Percentiles rank a stretch among this genome's conserved stretches.
Evolutionary conservation across 176 grass and related monocot genomes (phyloP).

Genomic region (Poa annua): DNA sequence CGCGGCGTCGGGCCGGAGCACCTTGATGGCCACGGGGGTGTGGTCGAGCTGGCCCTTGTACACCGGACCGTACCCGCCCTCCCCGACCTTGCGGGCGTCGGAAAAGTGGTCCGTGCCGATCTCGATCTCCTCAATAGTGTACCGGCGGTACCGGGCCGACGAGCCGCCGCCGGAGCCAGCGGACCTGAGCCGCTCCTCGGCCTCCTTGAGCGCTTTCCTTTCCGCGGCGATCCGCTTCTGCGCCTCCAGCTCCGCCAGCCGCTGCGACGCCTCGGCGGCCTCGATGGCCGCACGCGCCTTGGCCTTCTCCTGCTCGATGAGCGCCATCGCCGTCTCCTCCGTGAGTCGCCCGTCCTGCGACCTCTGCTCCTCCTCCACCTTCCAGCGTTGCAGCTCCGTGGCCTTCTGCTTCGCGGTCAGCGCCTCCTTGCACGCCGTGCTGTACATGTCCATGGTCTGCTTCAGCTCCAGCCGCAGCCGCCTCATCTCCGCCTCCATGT

Average conservation of each 20-base stretch:
- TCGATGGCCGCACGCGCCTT: slow-evolving; percentile 70
- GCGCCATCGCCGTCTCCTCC: slow-evolving; percentile 69
- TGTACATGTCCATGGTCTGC: slow-evolving; percentile 99
- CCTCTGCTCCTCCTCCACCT: slow-evolving; percentile 67
- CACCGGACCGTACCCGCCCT: slow-evolving; percentile 93
- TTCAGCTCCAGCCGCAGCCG: slow-evolving; percentile 81
- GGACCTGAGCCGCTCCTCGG: slow-evolving; percentile 61
- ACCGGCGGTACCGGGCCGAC: slow-evolving; percentile 58
- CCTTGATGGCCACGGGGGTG: slow-evolving; percentile 88
- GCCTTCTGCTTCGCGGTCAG: slow-evolving; percentile 75
- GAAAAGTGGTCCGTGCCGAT: slow-evolving; percentile 71
- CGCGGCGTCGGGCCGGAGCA: slow-evolving; percentile 81
- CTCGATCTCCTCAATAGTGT: slow-evolving; percentile 89
- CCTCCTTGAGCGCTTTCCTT: slow-evolving; percentile 63
- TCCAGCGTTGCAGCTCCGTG: slow-evolving; percentile 76
- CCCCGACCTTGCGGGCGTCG: slow-evolving; percentile 70
- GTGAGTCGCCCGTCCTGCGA: slow-evolving; percentile 51
- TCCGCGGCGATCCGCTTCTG: slow-evolving; percentile 72
- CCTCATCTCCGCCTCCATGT: slow-evolving; percentile 94
- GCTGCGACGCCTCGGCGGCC: slow-evolving; percentile 58
- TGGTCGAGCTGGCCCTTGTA: slow-evolving; percentile 87
- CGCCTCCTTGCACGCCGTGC: slow-evolving; percentile 93
- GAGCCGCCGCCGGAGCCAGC: slow-evolving; percentile 7
- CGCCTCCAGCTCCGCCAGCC: slow-evolving; percentile 74
- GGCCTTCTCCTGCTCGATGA: slow-evolving; percentile 78